These are phyloP conservation scores for Saccharomyces hybrid DNA, from an alignment of 1,139 yeast genomes.

Conservation along the genomic window DNA sequence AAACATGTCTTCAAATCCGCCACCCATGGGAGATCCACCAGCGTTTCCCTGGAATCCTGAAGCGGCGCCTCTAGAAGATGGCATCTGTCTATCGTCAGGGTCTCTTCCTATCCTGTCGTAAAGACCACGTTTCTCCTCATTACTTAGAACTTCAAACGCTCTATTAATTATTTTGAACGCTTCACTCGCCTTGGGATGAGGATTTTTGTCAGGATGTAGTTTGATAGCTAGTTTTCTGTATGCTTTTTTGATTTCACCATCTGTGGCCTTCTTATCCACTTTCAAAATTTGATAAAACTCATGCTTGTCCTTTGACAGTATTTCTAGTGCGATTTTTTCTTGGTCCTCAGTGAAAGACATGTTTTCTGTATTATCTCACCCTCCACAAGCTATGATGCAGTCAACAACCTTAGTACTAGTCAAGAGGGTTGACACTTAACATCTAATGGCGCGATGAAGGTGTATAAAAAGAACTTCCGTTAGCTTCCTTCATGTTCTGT, in stretches of 20 bases:
- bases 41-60: conserved; percentile 27
- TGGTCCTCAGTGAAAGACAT: conserved; percentile 46
- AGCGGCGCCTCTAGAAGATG: conserved; percentile 26
- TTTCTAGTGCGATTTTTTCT: conserved; percentile 52
- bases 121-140: conserved; percentile 64
- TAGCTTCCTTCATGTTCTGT: background rate
- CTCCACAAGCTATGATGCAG: background rate
- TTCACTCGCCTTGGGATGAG: conserved; percentile 93
- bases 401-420: background rate
- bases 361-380: background rate
- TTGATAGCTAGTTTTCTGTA: conserved; percentile 85
- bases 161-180: conserved; percentile 87
- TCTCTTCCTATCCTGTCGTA: conserved; percentile 88
- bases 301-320: conserved; percentile 50
- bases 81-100: conserved; percentile 66
- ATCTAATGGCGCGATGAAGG: background rate
- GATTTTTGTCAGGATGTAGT: conserved; percentile 94
- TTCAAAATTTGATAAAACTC: conserved; percentile 77
- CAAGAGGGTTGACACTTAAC: no score
- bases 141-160: conserved; percentile 84
- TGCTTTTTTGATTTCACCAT: conserved; percentile 77
- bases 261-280: conserved; percentile 59
- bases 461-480: background rate
- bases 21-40: conserved; percentile 22
- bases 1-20: conserved; percentile 22